Evolutionary conservation across 192 early-diverging fungal species (phyloP).

Genomic region (Spizellomyces punctatus): DNA sequence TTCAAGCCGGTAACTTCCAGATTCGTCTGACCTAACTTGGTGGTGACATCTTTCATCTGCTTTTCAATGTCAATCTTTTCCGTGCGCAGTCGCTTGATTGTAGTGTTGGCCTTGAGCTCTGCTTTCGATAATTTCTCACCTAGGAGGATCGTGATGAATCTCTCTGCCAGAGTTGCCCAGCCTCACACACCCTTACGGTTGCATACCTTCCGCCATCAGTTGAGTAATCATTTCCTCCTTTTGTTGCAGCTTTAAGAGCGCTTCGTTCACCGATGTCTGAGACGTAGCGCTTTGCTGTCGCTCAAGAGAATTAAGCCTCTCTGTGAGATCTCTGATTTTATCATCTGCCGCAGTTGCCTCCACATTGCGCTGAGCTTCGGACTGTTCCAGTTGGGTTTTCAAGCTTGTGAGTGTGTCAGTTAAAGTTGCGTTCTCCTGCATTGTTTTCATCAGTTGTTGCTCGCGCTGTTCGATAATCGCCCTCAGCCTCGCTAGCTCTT

Average conservation of each 20-base stretch:
- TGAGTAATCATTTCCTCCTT: constrained; percentile 41
- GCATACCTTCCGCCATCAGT: constrained; percentile 42
- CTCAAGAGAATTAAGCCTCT: not conserved
- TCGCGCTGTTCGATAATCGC: constrained; percentile 39
- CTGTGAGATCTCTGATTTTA: constrained; percentile 27
- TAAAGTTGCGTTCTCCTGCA: constrained; percentile 41
- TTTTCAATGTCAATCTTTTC: constrained; percentile 69
- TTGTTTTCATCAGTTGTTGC: constrained; percentile 42
- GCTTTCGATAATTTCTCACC: constrained; percentile 79
- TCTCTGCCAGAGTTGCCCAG: no score
- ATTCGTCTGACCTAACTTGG: constrained; percentile 27
- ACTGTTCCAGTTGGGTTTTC: constrained; percentile 28
- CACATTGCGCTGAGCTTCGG: constrained; percentile 15
- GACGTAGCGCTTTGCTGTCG: not conserved
- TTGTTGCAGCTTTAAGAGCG: constrained; percentile 29
- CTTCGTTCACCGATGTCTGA: constrained; percentile 26
- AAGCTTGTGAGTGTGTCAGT: constrained; percentile 31
- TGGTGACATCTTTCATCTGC: constrained; percentile 36
- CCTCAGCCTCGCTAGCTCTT: not conserved
- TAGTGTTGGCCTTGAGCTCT: constrained; percentile 66
- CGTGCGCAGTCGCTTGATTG: constrained; percentile 72
- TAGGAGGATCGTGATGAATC: constrained; percentile 17
- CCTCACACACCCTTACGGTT: no score
- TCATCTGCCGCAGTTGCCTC: constrained; percentile 22
- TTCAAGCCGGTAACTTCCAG: not conserved